Evolutionary conservation across 805 yeast species (phyloP).

Genomic region (Candida golubevii): DNA sequence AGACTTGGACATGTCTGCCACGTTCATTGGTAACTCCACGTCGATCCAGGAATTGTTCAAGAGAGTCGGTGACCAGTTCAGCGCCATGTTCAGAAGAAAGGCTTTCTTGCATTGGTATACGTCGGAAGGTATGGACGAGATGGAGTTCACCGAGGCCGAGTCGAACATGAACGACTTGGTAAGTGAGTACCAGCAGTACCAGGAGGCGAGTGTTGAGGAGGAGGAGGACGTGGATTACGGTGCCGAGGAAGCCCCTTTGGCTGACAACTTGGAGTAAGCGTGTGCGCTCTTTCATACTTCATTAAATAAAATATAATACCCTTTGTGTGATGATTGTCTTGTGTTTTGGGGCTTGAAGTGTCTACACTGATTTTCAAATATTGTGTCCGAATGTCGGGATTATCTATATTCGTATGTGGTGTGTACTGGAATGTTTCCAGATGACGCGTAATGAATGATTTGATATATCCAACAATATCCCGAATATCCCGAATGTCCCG

Average conservation of each 20-base stretch:
- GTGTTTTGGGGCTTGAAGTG: no score
- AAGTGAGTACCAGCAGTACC: conserved; percentile 87
- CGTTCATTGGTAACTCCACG: conserved; percentile 90
- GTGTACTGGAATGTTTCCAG: background rate
- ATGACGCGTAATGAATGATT: background rate
- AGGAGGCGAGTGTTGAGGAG: conserved; percentile 72
- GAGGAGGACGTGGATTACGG: conserved; percentile 72
- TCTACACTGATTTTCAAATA: no score
- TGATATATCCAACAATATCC: background rate
- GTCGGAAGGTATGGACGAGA: conserved; percentile 93
- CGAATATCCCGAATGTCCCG: no score
- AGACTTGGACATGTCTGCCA: conserved; percentile 83
- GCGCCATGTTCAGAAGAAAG: conserved; percentile 88
- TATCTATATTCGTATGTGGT: background rate
- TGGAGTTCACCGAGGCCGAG: conserved; percentile 92
- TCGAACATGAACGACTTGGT: conserved; percentile 86
- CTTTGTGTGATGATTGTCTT: background rate
- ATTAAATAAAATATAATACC: conserved; percentile 9
- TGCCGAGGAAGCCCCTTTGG: conserved; percentile 54
- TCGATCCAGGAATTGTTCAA: conserved; percentile 87
- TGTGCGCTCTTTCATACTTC: conserved; percentile 1
- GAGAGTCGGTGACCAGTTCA: conserved; percentile 85
- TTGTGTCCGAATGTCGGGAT: background rate
- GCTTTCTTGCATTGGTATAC: conserved; percentile 97
- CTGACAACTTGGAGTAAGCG: conserved; percentile 43